These are phyloP conservation scores for Debaryomyces maramus DNA, from an alignment of 805 yeast genomes.

Conservation along the genomic window DNA sequence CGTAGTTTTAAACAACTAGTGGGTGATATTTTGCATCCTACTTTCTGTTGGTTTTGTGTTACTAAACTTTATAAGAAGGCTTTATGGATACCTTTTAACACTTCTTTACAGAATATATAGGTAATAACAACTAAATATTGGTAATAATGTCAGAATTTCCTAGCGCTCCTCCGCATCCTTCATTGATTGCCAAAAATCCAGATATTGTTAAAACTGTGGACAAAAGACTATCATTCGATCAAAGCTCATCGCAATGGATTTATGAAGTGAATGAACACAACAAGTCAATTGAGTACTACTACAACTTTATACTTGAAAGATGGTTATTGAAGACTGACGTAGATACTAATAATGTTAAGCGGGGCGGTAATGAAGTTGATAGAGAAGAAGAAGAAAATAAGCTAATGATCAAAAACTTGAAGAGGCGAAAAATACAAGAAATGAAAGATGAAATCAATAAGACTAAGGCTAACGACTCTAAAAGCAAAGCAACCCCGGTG, in stretches of 20 bases:
- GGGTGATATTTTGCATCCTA: background rate
- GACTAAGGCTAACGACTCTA: conserved; percentile 10
- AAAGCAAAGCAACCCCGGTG: conserved; percentile 3
- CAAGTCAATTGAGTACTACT: conserved; percentile 17
- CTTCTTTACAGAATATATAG: too few relatives aligned
- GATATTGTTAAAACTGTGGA: conserved; percentile 18
- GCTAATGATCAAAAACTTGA: conserved; percentile 21
- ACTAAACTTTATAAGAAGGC: background rate
- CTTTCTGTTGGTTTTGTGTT: background rate
- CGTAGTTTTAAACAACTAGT: too few relatives aligned
- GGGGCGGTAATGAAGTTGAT: conserved; percentile 4
- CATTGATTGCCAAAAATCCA: conserved; percentile 13
- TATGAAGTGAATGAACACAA: conserved; percentile 15
- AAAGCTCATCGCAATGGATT: conserved; percentile 18
- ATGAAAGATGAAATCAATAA: conserved; percentile 24
- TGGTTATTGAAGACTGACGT: conserved; percentile 17
- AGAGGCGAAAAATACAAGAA: conserved; percentile 24
- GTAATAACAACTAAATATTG: too few relatives aligned
- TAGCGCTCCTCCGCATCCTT: conserved; percentile 19
- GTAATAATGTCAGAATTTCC: conserved; percentile 14
- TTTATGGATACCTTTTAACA: too few relatives aligned
- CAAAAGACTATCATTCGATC: conserved; percentile 24
- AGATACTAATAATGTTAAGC: conserved; percentile 1
- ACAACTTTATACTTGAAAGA: conserved; percentile 19
- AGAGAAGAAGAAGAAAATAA: conserved; percentile 29